Base-by-base conservation (phyloP, 2,329 filamentous ascomycete genomes). In the Trichoderma aggressivum region DNA sequence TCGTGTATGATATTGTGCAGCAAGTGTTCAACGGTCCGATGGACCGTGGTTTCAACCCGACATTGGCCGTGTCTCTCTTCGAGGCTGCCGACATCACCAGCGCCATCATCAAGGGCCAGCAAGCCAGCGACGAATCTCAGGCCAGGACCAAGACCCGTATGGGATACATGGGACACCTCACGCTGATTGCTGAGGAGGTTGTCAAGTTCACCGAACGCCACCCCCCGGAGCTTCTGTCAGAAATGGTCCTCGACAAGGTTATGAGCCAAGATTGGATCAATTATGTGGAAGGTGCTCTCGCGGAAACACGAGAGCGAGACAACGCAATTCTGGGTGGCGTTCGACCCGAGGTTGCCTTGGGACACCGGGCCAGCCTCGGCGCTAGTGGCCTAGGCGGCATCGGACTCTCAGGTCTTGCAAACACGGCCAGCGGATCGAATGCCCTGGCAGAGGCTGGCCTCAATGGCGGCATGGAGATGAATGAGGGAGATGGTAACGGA, bases 21-120 rank as follows among this genome's bases (percentile, higher is more conserved):
- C 96, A 99, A 84, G 96, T 99, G 1, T 98, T 99, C 81, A 99
- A 99, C 79, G 96, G 96, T 10, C 94, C 94, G 0, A 97, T 99
- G 92, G 95, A 98, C 76, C 92, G 94, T 72, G 94, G 96, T 32
- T 98, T 92, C 83, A 99, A 99, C 81, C 91, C 93, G 12, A 91
- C 90, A 61, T 85, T 99, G 65, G 95, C 96, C 14, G 91, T 98
- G 72, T 95, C 97, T 75, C 89, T 99, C 24, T 99, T 99, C 77
- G 93, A 97, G 78, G 91, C 90, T 63, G 95, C 94, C 16, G 91
- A 94, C 74, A 90, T 99, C 74, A 98, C 95, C 2, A 91, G 93
- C 72, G 91, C 94, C 74, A 98, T 99, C 77, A 93, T 98, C 76
- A 91, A 94, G 75, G 96, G 96, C 59, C 96, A 99, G 81, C 88